Percentiles rank a stretch among this genome's conserved stretches.
Evolutionary conservation across 352 stramenopile genomes (phyloP).

Genomic region (Phytopythium cucurbitacearum): DNA sequence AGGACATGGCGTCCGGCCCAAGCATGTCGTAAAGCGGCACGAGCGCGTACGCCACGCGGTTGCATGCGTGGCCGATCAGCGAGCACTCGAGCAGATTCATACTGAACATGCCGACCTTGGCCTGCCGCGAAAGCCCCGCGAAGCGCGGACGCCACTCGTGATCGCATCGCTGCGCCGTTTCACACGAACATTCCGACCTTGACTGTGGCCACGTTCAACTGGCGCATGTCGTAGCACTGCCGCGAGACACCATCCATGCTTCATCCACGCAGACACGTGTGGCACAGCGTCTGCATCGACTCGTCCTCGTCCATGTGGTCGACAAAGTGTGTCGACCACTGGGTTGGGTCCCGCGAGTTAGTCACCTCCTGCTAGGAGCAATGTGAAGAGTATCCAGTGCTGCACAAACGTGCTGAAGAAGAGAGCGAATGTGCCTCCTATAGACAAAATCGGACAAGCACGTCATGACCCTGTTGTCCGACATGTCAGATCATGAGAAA

Average conservation of each 20-base stretch:
- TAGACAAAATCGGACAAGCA: no score
- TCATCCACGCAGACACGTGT: slow-evolving; percentile 2
- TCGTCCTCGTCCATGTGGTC: neutral
- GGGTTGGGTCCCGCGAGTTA: no score
- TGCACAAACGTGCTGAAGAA: no score
- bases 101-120: slow-evolving; percentile 49
- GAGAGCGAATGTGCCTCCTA: no score
- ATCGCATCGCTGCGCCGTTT: slow-evolving; percentile 32
- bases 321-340: no score
- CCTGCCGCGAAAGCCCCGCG: slow-evolving; percentile 34
- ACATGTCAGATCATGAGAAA: no score
- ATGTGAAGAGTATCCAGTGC: no score
- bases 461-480: no score
- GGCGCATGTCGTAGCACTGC: slow-evolving; percentile 32
- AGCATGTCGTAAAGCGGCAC: slow-evolving; percentile 81
- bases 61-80: slow-evolving; percentile 38
- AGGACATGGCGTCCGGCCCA: slow-evolving; percentile 58
- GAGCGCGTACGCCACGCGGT: slow-evolving; percentile 58
- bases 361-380: no score
- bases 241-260: slow-evolving; percentile 12
- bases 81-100: slow-evolving; percentile 73
- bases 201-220: slow-evolving; percentile 24
- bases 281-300: slow-evolving; percentile 2
- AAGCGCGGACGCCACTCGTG: slow-evolving; percentile 28
- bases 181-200: slow-evolving; percentile 34